A percentile compares a stretch with the other conserved stretches of the same genome.
Evolutionary conservation across 805 yeast genomes (phyloP).

Genomic region (Phaffomyces thermotolerans): DNA sequence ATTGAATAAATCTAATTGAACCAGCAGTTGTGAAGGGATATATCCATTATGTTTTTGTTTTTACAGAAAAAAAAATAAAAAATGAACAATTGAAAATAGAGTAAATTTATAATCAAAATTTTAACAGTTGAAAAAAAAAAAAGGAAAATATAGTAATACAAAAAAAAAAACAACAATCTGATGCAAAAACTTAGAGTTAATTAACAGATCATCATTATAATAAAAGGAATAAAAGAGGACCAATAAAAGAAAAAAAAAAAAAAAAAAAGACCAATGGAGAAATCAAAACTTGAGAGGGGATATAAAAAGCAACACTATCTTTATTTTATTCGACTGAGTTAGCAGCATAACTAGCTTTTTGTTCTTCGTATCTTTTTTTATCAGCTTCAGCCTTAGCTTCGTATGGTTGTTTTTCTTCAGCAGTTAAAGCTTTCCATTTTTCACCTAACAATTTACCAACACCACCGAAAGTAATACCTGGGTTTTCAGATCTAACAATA

Average conservation of each 20-base stretch:
- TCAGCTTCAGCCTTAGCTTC: constrained; percentile 91
- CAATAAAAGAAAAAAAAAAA: background rate
- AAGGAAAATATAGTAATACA: no score
- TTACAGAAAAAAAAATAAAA: no score
- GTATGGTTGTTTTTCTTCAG: constrained; percentile 82
- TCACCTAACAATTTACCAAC: constrained; percentile 94
- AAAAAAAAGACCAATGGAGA: no score
- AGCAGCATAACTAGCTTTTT: constrained; percentile 70
- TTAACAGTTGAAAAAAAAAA: no score
- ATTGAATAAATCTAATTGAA: background rate
- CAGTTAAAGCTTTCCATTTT: constrained; percentile 86
- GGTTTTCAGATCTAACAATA: constrained; percentile 90
- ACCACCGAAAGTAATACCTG: constrained; percentile 92
- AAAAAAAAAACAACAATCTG: background rate
- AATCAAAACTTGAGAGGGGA: no score
- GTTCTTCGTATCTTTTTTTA: constrained; percentile 95
- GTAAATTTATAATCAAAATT: background rate
- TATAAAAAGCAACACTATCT: no score
- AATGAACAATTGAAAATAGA: background rate
- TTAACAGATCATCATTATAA: background rate
- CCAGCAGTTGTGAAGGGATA: no score
- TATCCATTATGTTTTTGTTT: no score
- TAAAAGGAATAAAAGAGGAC: background rate
- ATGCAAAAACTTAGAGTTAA: no score
- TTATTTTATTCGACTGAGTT: background rate